Evolutionary conservation across 495 filamentous ascomycete species (phyloP).

Genomic region (Chaetomium tenue): DNA sequence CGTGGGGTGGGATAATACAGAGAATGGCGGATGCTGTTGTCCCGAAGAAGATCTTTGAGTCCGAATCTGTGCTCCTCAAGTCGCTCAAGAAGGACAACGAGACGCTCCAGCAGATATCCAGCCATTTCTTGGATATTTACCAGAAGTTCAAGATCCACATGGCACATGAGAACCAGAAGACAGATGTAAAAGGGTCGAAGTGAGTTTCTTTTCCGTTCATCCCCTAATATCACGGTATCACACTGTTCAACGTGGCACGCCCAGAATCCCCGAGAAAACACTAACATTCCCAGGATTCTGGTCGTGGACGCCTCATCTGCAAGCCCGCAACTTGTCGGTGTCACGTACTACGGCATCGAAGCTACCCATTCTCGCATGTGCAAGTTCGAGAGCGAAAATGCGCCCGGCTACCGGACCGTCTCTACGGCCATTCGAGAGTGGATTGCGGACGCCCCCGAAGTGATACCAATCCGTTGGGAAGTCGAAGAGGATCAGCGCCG

Average conservation of each 20-base stretch:
- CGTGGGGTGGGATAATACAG: constrained; percentile 73
- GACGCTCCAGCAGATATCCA: constrained; percentile 76
- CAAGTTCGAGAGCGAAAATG: constrained; percentile 71
- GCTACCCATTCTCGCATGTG: constrained; percentile 85
- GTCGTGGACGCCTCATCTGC: constrained; percentile 77
- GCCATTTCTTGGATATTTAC: constrained; percentile 70
- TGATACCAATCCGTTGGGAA: constrained; percentile 61
- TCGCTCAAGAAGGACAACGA: constrained; percentile 76
- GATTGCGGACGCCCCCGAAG: constrained; percentile 56
- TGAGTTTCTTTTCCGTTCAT: constrained; percentile 12
- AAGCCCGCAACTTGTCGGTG: constrained; percentile 69
- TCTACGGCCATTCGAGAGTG: constrained; percentile 70
- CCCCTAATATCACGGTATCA: background rate
- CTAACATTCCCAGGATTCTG: constrained; percentile 33
- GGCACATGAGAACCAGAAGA: constrained; percentile 67
- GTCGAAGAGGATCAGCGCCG: constrained; percentile 58
- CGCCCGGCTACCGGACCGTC: constrained; percentile 73
- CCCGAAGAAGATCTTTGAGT: constrained; percentile 68
- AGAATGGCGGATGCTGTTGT: constrained; percentile 68
- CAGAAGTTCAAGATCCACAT: constrained; percentile 66
- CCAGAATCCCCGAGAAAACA: background rate
- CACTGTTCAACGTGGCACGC: background rate
- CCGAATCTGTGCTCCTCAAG: constrained; percentile 65
- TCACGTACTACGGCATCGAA: constrained; percentile 74
- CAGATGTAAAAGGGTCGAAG: constrained; percentile 61